Conservation (phyloP, 2,329 filamentous ascomycete species). For the Ophiocordyceps camponoti-saundersi region DNA sequence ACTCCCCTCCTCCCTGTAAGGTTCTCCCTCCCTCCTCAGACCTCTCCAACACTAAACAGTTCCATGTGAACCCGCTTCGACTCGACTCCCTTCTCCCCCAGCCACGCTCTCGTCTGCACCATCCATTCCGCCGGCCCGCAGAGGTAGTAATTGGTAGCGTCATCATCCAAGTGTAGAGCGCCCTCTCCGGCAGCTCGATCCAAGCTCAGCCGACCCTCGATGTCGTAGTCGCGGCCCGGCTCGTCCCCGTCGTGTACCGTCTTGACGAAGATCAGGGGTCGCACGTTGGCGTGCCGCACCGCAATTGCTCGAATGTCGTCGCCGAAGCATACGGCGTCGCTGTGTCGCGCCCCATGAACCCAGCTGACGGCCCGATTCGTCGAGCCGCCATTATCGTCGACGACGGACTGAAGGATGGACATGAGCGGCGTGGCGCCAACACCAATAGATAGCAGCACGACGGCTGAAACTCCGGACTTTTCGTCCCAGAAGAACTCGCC, state of each 20-base stretch:
- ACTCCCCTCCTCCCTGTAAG: neutral
- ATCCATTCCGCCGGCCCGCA: conserved; percentile 56
- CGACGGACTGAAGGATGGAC: conserved; percentile 43
- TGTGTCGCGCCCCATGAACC: conserved; percentile 41
- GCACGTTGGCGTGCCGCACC: conserved; percentile 9
- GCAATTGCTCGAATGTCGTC: conserved; percentile 26
- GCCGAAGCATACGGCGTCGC: conserved; percentile 36
- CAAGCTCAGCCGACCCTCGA: conserved; percentile 38
- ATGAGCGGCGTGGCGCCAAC: conserved; percentile 52
- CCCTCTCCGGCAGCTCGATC: conserved; percentile 27
- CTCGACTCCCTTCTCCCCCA: conserved; percentile 35
- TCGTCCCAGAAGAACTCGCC: conserved; percentile 46
- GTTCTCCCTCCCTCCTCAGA: too few relatives aligned
- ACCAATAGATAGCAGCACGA: conserved; percentile 51
- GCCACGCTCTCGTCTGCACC: conserved; percentile 31
- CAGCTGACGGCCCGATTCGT: conserved; percentile 35
- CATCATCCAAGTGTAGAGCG: conserved; percentile 34
- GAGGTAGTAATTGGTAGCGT: conserved; percentile 44
- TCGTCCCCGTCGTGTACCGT: conserved; percentile 21
- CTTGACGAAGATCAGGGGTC: conserved; percentile 33
- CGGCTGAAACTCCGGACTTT: conserved; percentile 1
- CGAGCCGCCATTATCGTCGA: conserved; percentile 11
- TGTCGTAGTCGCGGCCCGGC: conserved; percentile 36
- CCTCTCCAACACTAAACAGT: conserved; percentile 39
- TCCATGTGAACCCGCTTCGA: conserved; percentile 43